phyloP scores from a whole-genome alignment of 2,329 filamentous ascomycete species.

The Botryotinia calthae region DNA sequence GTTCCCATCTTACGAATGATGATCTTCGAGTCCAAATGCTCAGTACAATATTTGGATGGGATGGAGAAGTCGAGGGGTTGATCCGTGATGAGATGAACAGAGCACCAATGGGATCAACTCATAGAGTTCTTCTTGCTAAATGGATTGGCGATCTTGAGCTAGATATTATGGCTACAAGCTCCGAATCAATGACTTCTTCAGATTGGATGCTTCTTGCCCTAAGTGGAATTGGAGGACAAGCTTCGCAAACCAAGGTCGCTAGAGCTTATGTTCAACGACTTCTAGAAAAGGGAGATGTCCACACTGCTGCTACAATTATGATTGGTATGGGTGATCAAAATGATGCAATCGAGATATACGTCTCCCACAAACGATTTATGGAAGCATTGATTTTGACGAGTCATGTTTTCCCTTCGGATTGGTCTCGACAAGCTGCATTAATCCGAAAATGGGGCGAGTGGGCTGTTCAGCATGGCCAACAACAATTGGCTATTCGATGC shows the following conservation, averaged over 20 bases:
- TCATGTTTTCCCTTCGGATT: constrained; percentile 77
- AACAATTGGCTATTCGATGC: constrained; percentile 85
- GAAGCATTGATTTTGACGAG: constrained; percentile 89
- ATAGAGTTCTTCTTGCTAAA: constrained; percentile 79
- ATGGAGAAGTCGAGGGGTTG: constrained; percentile 75
- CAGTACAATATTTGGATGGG: constrained; percentile 91
- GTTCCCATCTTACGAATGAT: constrained; percentile 65
- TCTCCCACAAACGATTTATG: constrained; percentile 87
- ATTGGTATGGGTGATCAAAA: constrained; percentile 89
- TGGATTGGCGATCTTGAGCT: constrained; percentile 87
- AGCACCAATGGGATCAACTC: constrained; percentile 70
- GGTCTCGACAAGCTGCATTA: constrained; percentile 85
- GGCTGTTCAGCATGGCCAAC: constrained; percentile 81
- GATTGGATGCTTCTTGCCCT: constrained; percentile 97
- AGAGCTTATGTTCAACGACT: constrained; percentile 88
- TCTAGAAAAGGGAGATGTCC: constrained; percentile 83
- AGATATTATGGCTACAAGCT: constrained; percentile 75
- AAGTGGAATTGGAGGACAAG: constrained; percentile 75
- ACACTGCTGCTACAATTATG: constrained; percentile 89
- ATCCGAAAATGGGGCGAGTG: constrained; percentile 94
- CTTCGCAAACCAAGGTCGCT: constrained; percentile 84
- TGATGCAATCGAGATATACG: constrained; percentile 94
- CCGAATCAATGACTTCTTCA: constrained; percentile 84
- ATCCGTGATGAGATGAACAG: constrained; percentile 80
- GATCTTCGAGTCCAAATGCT: constrained; percentile 89